phyloP scores from a whole-genome alignment of 2,329 filamentous ascomycete genomes.

The Colletotrichum caudatum region DNA sequence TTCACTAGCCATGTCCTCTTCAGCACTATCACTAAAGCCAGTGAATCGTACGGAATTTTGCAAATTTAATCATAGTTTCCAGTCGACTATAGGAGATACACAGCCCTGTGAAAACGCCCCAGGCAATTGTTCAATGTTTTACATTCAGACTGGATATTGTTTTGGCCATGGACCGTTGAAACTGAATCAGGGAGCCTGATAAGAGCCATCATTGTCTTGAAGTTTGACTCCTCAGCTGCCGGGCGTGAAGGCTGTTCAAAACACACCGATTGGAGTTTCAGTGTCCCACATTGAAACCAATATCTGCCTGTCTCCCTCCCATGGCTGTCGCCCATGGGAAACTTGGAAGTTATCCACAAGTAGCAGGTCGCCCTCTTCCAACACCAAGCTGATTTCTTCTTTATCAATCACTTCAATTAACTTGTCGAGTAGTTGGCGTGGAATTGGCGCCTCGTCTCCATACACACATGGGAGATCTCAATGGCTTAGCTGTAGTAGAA shows the following conservation, averaged over 20 bases:
- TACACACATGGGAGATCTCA: slow-evolving; percentile 41
- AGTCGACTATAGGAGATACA: too few relatives aligned
- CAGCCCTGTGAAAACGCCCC: too few relatives aligned
- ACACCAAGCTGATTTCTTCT: slow-evolving; percentile 41
- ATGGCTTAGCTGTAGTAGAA: too few relatives aligned
- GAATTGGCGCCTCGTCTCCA: slow-evolving; percentile 39
- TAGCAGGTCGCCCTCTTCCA: slow-evolving; percentile 42
- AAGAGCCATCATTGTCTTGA: background rate
- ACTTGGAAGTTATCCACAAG: slow-evolving; percentile 43
- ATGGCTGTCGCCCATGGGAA: slow-evolving; percentile 36
- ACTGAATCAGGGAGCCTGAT: too few relatives aligned
- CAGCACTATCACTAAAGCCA: too few relatives aligned
- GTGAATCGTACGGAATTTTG: too few relatives aligned
- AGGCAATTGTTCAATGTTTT: too few relatives aligned
- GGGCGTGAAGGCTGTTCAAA: background rate
- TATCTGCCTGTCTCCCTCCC: slow-evolving; percentile 38
- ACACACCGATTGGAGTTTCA: slow-evolving; percentile 5
- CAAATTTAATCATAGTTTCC: background rate
- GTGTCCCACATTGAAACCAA: slow-evolving; percentile 39
- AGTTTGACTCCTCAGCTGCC: too few relatives aligned
- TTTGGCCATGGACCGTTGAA: too few relatives aligned
- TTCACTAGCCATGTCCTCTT: too few relatives aligned
- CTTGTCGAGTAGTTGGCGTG: slow-evolving; percentile 34
- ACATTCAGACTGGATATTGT: too few relatives aligned
- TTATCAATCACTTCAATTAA: slow-evolving; percentile 41